Evolutionary conservation across 2,329 filamentous ascomycete species (phyloP), one percentile per base, ranked within the genome.

Genomic region (Didymosphaeria variabile): DNA sequence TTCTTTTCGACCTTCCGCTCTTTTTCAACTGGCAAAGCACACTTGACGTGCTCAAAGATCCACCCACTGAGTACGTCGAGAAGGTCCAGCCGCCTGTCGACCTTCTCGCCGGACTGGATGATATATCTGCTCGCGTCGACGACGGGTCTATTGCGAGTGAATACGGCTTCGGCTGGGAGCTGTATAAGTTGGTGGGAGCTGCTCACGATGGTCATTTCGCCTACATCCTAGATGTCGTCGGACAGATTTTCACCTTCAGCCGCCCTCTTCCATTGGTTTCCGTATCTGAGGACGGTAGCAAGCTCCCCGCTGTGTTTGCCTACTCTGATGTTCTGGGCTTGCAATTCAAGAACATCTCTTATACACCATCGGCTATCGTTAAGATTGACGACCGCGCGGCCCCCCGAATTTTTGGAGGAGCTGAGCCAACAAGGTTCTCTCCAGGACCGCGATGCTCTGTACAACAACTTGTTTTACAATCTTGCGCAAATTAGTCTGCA

Each of bases 191-290:
- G 15, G 81, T 89, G 51, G 80, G 80, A 21, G 81, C 81, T 1
- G 85, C 86, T 1, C 87, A 91, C 66, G 89, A 92, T 71, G 88
- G 88, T 2, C 90, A 92, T 71, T 87, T 90, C 59, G 72, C 77
- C 1, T 87, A 84, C 69, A 76, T 82, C 21, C 84, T 85, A 0
- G 85, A 87, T 62, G 78, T 82, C 3, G 81, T 88, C 23, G 81
- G 80, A 44, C 76, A 59, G 2, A 70, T 85, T 8, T 87, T 88
- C 71, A 78, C 66, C 58, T 89, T 71, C 67, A 80, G 79, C 7
- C 79, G 84, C 13, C 75, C 76, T 19, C 70, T 84, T 69, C 79
- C 81, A 38, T 62, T 90, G 1, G 86, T 90, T 0, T 90, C 88
- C 0, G 82, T 90, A 4, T 90, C 87, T 1, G 69, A 76, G 4